A percentile compares a stretch with the other conserved stretches of the same genome.
phyloP scores from a whole-genome alignment of 1,284 basidiomycete species.

The Austropuccinia psidii region DNA sequence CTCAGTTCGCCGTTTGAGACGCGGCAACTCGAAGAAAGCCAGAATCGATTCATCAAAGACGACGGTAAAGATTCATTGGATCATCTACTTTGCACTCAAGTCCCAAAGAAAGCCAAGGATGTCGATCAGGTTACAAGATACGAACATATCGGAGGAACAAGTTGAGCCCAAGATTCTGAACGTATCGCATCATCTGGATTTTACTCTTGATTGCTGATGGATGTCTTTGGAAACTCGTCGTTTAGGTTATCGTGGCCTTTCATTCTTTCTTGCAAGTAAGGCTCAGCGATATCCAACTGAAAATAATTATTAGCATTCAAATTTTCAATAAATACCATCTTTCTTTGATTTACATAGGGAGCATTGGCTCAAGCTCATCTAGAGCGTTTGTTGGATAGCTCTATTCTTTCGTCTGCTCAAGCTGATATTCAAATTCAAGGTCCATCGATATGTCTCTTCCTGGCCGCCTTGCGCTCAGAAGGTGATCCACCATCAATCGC shows the following conservation, averaged over 20 bases:
- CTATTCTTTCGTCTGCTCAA: slow-evolving; percentile 9
- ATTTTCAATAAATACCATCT: neutral
- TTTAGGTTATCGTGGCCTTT: slow-evolving; percentile 24
- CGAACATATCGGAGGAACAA: slow-evolving; percentile 24
- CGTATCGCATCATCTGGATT: neutral
- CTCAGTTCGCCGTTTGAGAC: too few relatives aligned
- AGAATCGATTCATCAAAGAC: too few relatives aligned
- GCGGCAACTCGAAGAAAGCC: too few relatives aligned
- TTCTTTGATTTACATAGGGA: neutral
- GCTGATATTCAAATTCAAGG: slow-evolving; percentile 29
- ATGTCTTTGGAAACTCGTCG: neutral
- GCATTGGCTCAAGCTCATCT: slow-evolving; percentile 31
- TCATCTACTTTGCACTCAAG: too few relatives aligned
- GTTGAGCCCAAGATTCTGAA: neutral
- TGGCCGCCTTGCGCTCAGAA: slow-evolving; percentile 13
- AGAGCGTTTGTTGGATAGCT: slow-evolving; percentile 8
- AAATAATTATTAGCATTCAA: neutral
- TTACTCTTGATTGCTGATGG: neutral
- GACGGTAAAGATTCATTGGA: too few relatives aligned
- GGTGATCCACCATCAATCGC: slow-evolving; percentile 15
- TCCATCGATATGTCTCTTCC: slow-evolving; percentile 24
- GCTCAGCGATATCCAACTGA: neutral
- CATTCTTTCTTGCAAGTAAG: slow-evolving; percentile 29
- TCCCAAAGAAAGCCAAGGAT: too few relatives aligned
- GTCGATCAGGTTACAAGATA: neutral